These are phyloP conservation scores for Phytopythium chamaehyphon DNA, from an alignment of 352 stramenopile genomes.

Conservation along the genomic window DNA sequence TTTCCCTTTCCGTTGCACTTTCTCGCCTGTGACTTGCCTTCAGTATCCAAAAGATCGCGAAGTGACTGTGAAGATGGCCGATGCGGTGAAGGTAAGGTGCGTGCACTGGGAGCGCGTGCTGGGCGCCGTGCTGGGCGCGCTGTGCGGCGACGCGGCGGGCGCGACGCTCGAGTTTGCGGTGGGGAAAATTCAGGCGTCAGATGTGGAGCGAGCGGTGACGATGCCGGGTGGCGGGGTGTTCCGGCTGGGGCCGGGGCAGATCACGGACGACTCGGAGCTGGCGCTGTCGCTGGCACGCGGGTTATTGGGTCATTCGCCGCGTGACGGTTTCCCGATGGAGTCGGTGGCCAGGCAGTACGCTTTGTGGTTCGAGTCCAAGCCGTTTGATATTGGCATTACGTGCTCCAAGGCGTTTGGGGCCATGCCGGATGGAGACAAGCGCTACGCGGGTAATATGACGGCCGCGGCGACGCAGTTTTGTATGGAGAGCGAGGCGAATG, in stretches of 20 bases:
- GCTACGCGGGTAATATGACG: slow-evolving; percentile 21
- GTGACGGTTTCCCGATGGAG: slow-evolving; percentile 31
- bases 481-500: slow-evolving; percentile 42
- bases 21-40: background rate
- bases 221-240: slow-evolving; percentile 53
- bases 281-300: slow-evolving; percentile 37
- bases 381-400: slow-evolving; percentile 54
- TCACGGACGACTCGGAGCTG: slow-evolving; percentile 64
- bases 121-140: slow-evolving; percentile 40
- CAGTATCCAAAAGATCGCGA: too few species aligned
- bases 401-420: slow-evolving; percentile 35
- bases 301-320: slow-evolving; percentile 16
- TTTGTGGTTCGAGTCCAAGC: slow-evolving; percentile 28
- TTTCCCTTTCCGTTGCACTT: background rate
- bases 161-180: slow-evolving; percentile 48
- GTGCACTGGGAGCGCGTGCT: slow-evolving; percentile 30
- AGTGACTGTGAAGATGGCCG: too few species aligned
- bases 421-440: slow-evolving; percentile 9
- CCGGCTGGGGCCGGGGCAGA: slow-evolving; percentile 35
- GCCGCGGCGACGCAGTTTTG: slow-evolving; percentile 17
- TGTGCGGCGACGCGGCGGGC: slow-evolving; percentile 48
- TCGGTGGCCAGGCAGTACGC: slow-evolving; percentile 32
- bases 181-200: slow-evolving; percentile 15
- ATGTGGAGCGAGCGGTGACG: slow-evolving; percentile 27
- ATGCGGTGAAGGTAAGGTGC: slow-evolving; percentile 1